phyloP scores from a whole-genome alignment of 1,139 yeast species.

The Yamadazyma atmosphaerica region DNA sequence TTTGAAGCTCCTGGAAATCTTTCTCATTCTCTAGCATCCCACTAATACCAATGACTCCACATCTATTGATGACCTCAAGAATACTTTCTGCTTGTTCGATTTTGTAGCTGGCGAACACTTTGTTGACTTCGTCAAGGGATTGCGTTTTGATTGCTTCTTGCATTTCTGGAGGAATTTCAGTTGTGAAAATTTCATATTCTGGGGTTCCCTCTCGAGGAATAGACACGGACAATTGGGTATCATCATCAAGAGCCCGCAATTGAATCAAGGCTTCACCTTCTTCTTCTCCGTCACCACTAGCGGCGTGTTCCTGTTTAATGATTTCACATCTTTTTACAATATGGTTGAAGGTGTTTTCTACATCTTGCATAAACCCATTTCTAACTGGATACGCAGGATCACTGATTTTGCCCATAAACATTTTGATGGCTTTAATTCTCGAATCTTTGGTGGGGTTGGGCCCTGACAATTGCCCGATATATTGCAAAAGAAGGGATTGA shows the following conservation, averaged over 20 bases:
- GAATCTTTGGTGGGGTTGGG: conserved; percentile 32
- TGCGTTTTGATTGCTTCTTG: conserved; percentile 74
- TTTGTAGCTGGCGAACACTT: conserved; percentile 74
- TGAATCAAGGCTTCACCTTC: conserved; percentile 83
- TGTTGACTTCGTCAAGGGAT: conserved; percentile 76
- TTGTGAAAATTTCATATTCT: conserved; percentile 54
- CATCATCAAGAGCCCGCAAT: conserved; percentile 83
- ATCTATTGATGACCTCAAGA: conserved; percentile 72
- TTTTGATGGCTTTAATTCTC: conserved; percentile 55
- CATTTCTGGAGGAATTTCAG: conserved; percentile 61
- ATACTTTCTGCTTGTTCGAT: conserved; percentile 79
- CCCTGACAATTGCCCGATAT: conserved; percentile 63
- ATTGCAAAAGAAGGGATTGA: conserved; percentile 80
- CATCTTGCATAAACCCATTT: conserved; percentile 71
- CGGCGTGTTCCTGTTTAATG: conserved; percentile 45
- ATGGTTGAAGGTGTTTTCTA: conserved; percentile 67
- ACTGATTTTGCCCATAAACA: conserved; percentile 67
- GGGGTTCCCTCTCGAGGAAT: conserved; percentile 61
- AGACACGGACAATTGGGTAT: conserved; percentile 69
- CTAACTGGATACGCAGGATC: conserved; percentile 58
- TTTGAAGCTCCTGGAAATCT: conserved; percentile 64
- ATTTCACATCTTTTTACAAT: conserved; percentile 73
- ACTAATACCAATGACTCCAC: conserved; percentile 81
- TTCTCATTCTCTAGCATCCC: conserved; percentile 75
- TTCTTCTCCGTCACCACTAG: conserved; percentile 31